Evolutionary conservation across 805 yeast species (phyloP), one percentile per base, ranked within the genome.

Genomic region (Blastobotrys chiropterorum): DNA sequence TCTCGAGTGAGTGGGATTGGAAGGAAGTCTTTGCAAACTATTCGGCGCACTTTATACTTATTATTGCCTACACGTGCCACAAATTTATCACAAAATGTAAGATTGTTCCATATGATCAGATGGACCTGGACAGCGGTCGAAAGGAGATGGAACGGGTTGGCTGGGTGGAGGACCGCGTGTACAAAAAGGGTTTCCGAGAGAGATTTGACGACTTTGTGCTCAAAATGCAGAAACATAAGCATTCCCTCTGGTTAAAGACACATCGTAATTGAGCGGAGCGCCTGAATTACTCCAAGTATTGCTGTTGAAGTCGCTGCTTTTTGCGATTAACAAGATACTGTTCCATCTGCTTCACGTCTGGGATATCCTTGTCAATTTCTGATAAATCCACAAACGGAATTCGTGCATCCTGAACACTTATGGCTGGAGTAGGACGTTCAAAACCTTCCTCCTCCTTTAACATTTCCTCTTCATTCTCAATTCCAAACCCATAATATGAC

Each of bases 51-150:
- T 70, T 83, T 48, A 61, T 82, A 3, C 82, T 83, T 64, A 66
- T 69, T 1, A 58, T 76, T 0, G 72, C 79, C 39, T 85, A 77
- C 59, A 15, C 73, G 30, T 77, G 80, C 1, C 83, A 84, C 67
- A 82, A 81, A 61, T 42, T 81, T 0, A 62, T 81, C 14, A 77
- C 81, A 53, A 80, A 87, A 7, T 82, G 90, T 1, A 77, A 80
- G 56, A 70, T 83, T 8, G 86, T 81, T 49, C 76, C 86, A 47
- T 68, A 86, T 45, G 90, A 85, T 58, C 83, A 86, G 45, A 64
- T 88, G 54, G 95, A 89, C 65, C 76, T 85, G 63, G 96, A 89
- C 65, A 78, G 88, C 0, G 96, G 96, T 1, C 72, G 96, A 60
- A 75, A 94, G 48, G 96, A 88, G 64, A 80, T 83, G 69, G 96